Base-by-base conservation (phyloP, 179 eudicot species). In the Nepenthes alata region DNA sequence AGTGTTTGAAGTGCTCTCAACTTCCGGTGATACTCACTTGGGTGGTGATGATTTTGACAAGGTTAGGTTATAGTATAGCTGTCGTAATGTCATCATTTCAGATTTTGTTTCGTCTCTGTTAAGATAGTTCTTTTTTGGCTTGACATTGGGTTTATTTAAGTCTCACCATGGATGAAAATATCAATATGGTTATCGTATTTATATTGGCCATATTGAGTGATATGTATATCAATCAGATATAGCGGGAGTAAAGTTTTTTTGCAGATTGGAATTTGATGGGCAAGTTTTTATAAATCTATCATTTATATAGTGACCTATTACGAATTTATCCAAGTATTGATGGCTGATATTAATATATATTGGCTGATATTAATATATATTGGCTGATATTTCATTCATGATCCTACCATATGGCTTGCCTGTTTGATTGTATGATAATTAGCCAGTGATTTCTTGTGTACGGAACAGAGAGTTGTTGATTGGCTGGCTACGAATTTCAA, bases 11-110 rank as follows among this genome's bases (percentile, higher is more conserved):
- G 98, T 93, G 67, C 88, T 93, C 63, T 93, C 98, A 45, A 93
- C 98, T 35, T 93, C 98, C 49, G 98, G 98, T 69, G 98, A 93
- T 67, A 93, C 98, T 35, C 98, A 93, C 76, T 74, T 93, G 72
- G 98, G 98, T 73, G 98, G 98, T 73, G 98, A 93, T 75, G 98
- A 93, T 72, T 93, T 93, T 62, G 98, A 93, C 77, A 93, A 93
- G 96, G 98, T 93, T 61, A 4, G 57, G 3, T 47, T 34, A 16
- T 48, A 6, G 0, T 2, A 11, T 12, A 6, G 35, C 35, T 38
- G 10, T 25, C 59, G 2, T 13, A 8, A 7, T 12, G 3, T 39
- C 2, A 14, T 35, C 36, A 0, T 48, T 2, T 59, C 14, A 7
- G 37, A 11, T 58, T 14, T 16, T 25, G 13, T 57, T 10, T 60